These are phyloP conservation scores for Cylindrodendrum hubeiense DNA, from an alignment of 2,329 filamentous ascomycete species.

Conservation along the genomic window DNA sequence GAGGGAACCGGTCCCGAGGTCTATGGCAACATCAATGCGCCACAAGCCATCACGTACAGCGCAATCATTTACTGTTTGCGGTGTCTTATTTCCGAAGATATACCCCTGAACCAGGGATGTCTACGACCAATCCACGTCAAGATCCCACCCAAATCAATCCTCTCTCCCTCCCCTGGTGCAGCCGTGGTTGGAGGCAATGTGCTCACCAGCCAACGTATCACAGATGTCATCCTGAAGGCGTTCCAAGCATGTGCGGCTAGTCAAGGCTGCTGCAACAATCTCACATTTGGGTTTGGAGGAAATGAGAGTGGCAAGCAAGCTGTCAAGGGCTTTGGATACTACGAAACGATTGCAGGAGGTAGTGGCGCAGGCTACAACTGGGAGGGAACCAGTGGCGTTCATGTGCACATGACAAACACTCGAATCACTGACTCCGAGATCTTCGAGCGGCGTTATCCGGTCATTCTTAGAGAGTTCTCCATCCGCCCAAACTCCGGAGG, in stretches of 20 bases:
- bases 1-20: slow-evolving; percentile 83
- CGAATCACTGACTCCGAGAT: slow-evolving; percentile 72
- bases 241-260: slow-evolving; percentile 84
- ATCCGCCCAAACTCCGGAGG: slow-evolving; percentile 74
- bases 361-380: slow-evolving; percentile 75
- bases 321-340: slow-evolving; percentile 59
- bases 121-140: slow-evolving; percentile 80
- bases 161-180: slow-evolving; percentile 81
- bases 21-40: slow-evolving; percentile 85
- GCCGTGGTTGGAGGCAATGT: slow-evolving; percentile 89
- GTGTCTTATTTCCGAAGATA: slow-evolving; percentile 83
- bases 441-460: slow-evolving; percentile 71
- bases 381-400: slow-evolving; percentile 58
- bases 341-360: slow-evolving; percentile 75
- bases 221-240: slow-evolving; percentile 69
- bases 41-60: slow-evolving; percentile 83
- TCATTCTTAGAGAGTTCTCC: slow-evolving; percentile 78
- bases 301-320: slow-evolving; percentile 53
- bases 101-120: slow-evolving; percentile 87
- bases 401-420: slow-evolving; percentile 79
- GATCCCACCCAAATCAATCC: slow-evolving; percentile 79
- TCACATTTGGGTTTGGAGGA: slow-evolving; percentile 81
- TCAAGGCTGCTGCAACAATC: slow-evolving; percentile 86
- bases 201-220: slow-evolving; percentile 58
- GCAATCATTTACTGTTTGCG: slow-evolving; percentile 91